Percentiles rank a stretch among this genome's conserved stretches.
Evolutionary conservation across 148 eudicot genomes (phyloP).

Genomic region (Rhododendron henanense): DNA sequence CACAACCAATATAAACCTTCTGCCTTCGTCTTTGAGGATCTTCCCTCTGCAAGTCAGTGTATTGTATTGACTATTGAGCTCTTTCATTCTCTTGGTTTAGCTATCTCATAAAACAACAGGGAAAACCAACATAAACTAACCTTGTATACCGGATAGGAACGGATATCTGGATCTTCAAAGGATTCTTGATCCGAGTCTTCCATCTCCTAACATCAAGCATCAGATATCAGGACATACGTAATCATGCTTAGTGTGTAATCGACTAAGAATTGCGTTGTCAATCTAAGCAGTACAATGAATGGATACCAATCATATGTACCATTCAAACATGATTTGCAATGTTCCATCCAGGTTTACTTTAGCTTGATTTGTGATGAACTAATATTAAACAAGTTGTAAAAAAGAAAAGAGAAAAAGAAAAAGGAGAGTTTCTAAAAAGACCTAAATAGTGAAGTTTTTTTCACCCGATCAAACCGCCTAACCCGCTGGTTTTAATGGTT

Average conservation of each 20-base stretch:
- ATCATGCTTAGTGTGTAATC: neutral
- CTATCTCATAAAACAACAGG: neutral
- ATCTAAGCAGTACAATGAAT: neutral
- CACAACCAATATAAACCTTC: slow-evolving; percentile 87
- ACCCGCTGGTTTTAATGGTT: too few species aligned
- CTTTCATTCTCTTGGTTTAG: neutral
- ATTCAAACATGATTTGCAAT: neutral
- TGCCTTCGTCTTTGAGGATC: slow-evolving; percentile 60
- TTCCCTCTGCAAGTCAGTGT: slow-evolving; percentile 46
- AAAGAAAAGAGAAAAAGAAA: too few species aligned
- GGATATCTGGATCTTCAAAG: slow-evolving; percentile 11
- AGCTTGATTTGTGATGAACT: too few species aligned
- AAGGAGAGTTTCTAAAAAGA: too few species aligned
- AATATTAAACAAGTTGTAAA: too few species aligned
- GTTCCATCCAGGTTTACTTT: neutral
- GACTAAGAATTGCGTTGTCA: neutral
- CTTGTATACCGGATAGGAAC: slow-evolving; percentile 38
- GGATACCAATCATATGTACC: neutral
- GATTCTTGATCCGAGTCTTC: slow-evolving; percentile 16
- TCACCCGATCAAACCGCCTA: too few species aligned
- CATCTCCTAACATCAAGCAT: slow-evolving; percentile 9
- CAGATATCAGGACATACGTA: neutral
- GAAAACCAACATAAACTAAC: slow-evolving; percentile 27
- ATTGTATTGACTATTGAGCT: neutral
- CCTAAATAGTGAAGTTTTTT: too few species aligned